phyloP scores from a whole-genome alignment of 23 red algal species.

The Pyropia yezoensis region DNA sequence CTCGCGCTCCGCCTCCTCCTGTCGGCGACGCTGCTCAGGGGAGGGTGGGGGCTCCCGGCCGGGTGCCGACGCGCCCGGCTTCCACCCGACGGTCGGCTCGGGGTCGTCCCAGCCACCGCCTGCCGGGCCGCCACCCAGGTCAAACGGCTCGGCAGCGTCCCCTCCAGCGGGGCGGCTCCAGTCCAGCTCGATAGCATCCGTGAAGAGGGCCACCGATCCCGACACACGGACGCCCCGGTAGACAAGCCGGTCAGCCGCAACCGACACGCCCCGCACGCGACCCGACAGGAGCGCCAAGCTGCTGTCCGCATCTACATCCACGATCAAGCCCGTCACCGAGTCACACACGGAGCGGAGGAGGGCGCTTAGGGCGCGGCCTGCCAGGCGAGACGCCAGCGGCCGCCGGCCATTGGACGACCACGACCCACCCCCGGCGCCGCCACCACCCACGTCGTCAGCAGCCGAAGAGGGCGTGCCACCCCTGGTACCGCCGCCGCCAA shows the following conservation, averaged over 20 bases:
- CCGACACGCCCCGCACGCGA: constrained; percentile 11
- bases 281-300: constrained; percentile 22
- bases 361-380: constrained; percentile 9
- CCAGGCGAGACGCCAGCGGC: constrained; percentile 20
- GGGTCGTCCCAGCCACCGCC: too few relatives aligned
- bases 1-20: too few relatives aligned
- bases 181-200: constrained; percentile 10
- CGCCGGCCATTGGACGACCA: constrained; percentile 3
- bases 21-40: too few relatives aligned
- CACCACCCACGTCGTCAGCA: neutral
- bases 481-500: too few relatives aligned
- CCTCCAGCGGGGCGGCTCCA: too few relatives aligned
- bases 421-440: constrained; percentile 5
- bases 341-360: constrained; percentile 22
- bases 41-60: too few relatives aligned
- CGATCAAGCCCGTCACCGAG: constrained; percentile 7
- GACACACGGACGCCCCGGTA: constrained; percentile 14
- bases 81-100: too few relatives aligned
- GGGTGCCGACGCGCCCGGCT: too few relatives aligned
- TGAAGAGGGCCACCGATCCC: constrained; percentile 16
- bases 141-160: too few relatives aligned
- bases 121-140: too few relatives aligned
- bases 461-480: too few relatives aligned
- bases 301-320: constrained; percentile 16
- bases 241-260: constrained; percentile 5